These are phyloP conservation scores for Cercospora berteroae DNA, from an alignment of 2,329 filamentous ascomycete genomes.

Conservation along the genomic window DNA sequence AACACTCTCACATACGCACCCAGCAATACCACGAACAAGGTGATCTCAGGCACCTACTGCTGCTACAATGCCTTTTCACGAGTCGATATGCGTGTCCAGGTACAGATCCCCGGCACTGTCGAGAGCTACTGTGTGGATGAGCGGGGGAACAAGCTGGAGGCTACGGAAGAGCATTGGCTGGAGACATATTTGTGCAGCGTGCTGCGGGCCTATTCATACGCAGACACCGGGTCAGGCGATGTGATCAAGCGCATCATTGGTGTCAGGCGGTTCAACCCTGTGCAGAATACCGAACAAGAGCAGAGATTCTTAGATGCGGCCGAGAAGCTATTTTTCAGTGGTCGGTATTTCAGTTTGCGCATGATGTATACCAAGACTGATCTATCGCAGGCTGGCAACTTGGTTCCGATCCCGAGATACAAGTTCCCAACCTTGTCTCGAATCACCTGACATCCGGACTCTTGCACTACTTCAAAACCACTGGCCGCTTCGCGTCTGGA, in stretches of 20 bases:
- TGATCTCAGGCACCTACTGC: slow-evolving; percentile 91
- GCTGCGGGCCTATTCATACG: slow-evolving; percentile 90
- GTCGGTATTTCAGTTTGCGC: slow-evolving; percentile 45
- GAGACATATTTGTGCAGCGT: slow-evolving; percentile 97
- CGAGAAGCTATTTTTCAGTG: slow-evolving; percentile 91
- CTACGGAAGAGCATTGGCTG: slow-evolving; percentile 91
- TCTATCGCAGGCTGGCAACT: slow-evolving; percentile 74
- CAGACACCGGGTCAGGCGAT: slow-evolving; percentile 90
- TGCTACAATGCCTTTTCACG: slow-evolving; percentile 99
- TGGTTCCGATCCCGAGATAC: slow-evolving; percentile 93
- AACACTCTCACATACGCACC: slow-evolving; percentile 94
- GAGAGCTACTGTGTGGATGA: slow-evolving; percentile 98
- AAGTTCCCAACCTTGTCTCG: slow-evolving; percentile 93
- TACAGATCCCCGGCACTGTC: slow-evolving; percentile 92
- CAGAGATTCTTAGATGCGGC: slow-evolving; percentile 93
- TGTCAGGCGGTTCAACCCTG: slow-evolving; percentile 94
- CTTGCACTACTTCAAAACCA: slow-evolving; percentile 91
- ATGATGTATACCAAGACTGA: slow-evolving; percentile 6
- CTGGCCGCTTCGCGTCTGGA: slow-evolving; percentile 87
- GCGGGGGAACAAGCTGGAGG: slow-evolving; percentile 87
- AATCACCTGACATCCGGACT: slow-evolving; percentile 95
- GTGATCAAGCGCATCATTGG: slow-evolving; percentile 95
- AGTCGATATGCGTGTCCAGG: slow-evolving; percentile 96
- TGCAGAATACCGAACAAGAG: slow-evolving; percentile 97
- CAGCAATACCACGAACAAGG: slow-evolving; percentile 79